These are phyloP conservation scores for Ocimum tenuiflorum DNA, from an alignment of 257 asterid species.

Conservation along the genomic window DNA sequence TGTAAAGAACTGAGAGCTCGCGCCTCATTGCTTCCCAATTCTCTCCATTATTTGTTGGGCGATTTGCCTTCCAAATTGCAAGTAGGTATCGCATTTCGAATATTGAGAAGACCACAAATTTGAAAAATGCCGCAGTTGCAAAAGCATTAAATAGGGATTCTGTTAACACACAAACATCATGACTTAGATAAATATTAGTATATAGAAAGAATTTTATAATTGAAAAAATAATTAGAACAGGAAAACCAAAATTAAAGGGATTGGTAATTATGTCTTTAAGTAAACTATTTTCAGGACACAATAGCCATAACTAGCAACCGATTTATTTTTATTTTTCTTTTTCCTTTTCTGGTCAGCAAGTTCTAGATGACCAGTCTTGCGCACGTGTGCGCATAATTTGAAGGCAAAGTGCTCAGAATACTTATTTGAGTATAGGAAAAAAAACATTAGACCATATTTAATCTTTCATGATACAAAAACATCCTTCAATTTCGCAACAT, in stretches of 20 bases:
- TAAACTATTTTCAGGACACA: background rate
- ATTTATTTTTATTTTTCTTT: no score
- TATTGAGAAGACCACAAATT: constrained; percentile 94
- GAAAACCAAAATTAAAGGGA: background rate
- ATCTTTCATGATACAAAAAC: no score
- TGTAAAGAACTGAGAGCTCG: constrained; percentile 86
- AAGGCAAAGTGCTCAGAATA: no score
- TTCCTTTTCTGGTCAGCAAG: no score
- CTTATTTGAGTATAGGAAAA: no score
- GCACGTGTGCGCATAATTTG: no score
- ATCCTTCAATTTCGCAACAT: no score
- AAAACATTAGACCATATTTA: no score
- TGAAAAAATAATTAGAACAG: background rate
- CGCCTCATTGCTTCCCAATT: constrained; percentile 97
- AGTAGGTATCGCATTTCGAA: constrained; percentile 98
- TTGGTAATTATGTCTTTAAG: background rate
- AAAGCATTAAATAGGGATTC: constrained; percentile 95
- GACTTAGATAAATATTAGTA: constrained; percentile 3
- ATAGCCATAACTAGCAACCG: background rate
- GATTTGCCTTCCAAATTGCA: constrained; percentile 91
- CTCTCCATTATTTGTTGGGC: constrained; percentile 72
- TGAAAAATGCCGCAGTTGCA: constrained; percentile 98
- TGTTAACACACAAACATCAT: constrained; percentile 29
- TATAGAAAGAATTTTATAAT: background rate
- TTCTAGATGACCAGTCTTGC: no score